These are phyloP conservation scores for Spinacia oleracea DNA, from an alignment of 179 eudicot species.

Conservation along the genomic window DNA sequence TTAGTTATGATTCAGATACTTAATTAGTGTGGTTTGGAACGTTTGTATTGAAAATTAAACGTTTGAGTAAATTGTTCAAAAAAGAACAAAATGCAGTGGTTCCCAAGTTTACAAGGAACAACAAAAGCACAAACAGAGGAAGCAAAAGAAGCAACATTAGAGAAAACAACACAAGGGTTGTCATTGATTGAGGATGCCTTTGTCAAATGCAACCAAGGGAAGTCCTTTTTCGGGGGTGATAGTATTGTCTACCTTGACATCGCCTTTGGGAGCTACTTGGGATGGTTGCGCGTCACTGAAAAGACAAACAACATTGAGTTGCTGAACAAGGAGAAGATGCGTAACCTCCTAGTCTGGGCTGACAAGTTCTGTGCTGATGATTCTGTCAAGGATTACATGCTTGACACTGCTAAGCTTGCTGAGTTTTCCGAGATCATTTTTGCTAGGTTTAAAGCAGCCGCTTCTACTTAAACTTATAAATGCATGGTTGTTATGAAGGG, in stretches of 20 bases:
- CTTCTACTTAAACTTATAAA: constrained; percentile 15
- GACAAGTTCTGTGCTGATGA: constrained; percentile 29
- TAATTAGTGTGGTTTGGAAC: too few relatives aligned
- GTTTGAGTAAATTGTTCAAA: too few relatives aligned
- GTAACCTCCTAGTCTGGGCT: constrained; percentile 35
- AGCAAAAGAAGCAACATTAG: too few relatives aligned
- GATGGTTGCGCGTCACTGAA: too few relatives aligned
- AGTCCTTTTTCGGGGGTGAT: constrained; percentile 43
- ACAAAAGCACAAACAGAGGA: too few relatives aligned
- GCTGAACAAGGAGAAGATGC: constrained; percentile 26
- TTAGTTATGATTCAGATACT: too few relatives aligned
- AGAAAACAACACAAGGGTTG: too few relatives aligned
- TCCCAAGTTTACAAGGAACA: constrained; percentile 11
- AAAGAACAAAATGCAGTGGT: constrained; percentile 31
- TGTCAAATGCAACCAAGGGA: constrained; percentile 40
- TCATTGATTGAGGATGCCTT: too few relatives aligned
- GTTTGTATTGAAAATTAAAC: too few relatives aligned
- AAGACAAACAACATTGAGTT: too few relatives aligned
- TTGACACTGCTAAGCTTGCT: constrained; percentile 33
- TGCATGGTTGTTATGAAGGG: too few relatives aligned
- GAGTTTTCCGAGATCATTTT: constrained; percentile 27
- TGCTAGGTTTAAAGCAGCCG: constrained; percentile 22
- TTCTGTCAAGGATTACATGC: constrained; percentile 42
- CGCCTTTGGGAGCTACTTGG: too few relatives aligned
- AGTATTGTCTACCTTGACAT: constrained; percentile 36